phyloP scores from a whole-genome alignment of 176 grass and related monocot species.

The Leersia perrieri region DNA sequence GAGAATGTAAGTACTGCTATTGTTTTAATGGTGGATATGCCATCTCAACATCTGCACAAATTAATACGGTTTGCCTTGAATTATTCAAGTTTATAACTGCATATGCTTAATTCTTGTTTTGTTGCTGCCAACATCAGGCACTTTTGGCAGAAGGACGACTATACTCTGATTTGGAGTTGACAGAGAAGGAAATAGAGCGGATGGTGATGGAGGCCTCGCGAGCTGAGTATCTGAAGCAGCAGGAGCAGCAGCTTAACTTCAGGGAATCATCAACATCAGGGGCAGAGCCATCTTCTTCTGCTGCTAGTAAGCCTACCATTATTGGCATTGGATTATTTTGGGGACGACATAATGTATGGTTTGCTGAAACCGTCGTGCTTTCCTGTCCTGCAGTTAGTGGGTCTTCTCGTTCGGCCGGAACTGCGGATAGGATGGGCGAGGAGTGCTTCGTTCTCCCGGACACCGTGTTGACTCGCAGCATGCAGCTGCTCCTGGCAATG shows the following conservation, averaged over 20 bases:
- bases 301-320: conserved; percentile 43
- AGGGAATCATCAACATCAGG: conserved; percentile 74
- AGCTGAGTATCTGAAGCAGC: conserved; percentile 73
- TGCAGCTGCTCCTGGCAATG: conserved; percentile 84
- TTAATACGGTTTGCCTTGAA: not conserved
- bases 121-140: conserved; percentile 52
- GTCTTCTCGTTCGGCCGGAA: conserved; percentile 46
- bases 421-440: conserved; percentile 25
- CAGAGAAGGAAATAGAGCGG: conserved; percentile 97
- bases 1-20: conserved; percentile 70
- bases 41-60: not conserved
- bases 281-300: conserved; percentile 92
- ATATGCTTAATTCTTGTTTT: not conserved
- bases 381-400: conserved; percentile 51
- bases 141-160: conserved; percentile 88
- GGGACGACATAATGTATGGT: not conserved
- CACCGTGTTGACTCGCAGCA: conserved; percentile 66
- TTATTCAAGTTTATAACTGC: conserved; percentile 1
- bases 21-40: conserved; percentile 12
- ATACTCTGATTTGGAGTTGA: conserved; percentile 94
- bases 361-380: conserved; percentile 27
- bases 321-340: not conserved
- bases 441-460: conserved; percentile 49
- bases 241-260: conserved; percentile 58
- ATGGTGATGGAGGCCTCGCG: conserved; percentile 98